Evolutionary conservation across 1,284 basidiomycete species (phyloP).

Genomic region (Boletus mariae): DNA sequence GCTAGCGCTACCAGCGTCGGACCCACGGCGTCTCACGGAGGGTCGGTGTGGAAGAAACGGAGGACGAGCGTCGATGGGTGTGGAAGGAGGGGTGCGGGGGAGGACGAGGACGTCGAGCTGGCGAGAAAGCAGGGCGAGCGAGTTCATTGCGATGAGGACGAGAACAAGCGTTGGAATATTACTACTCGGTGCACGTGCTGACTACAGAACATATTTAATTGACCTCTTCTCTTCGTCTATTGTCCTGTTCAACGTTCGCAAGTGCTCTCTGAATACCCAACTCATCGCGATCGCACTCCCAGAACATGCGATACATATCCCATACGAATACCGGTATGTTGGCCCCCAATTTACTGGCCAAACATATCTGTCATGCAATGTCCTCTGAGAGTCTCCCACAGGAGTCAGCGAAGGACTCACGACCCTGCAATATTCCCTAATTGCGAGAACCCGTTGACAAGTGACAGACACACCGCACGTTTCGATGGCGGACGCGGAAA

Average conservation of each 20-base stretch:
- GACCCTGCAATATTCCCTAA: slow-evolving; percentile 69
- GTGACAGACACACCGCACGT: slow-evolving; percentile 65
- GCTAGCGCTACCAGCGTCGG: slow-evolving; percentile 35
- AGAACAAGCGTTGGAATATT: background rate
- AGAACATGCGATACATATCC: slow-evolving; percentile 24
- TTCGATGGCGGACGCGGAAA: slow-evolving; percentile 67
- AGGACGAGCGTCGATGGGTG: slow-evolving; percentile 39
- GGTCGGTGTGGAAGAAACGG: slow-evolving; percentile 13
- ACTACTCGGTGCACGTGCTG: slow-evolving; percentile 16
- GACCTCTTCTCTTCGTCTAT: slow-evolving; percentile 9
- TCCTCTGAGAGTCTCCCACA: background rate
- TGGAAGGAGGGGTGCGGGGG: slow-evolving; percentile 47
- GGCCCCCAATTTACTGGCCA: slow-evolving; percentile 30
- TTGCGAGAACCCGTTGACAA: slow-evolving; percentile 69
- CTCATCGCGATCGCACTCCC: slow-evolving; percentile 19
- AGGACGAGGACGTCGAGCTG: slow-evolving; percentile 63
- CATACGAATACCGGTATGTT: slow-evolving; percentile 27
- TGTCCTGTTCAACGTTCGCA: slow-evolving; percentile 15
- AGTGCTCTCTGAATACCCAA: slow-evolving; percentile 23
- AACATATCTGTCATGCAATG: slow-evolving; percentile 13
- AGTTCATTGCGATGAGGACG: slow-evolving; percentile 50
- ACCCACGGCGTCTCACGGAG: slow-evolving; percentile 26
- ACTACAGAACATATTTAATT: slow-evolving; percentile 34
- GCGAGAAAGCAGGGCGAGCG: slow-evolving; percentile 64
- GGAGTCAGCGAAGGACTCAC: slow-evolving; percentile 37